Evolutionary conservation across 2,329 filamentous ascomycete species (phyloP), one percentile per base, ranked within the genome.

Genomic region (Cadophora luteo-olivacea): DNA sequence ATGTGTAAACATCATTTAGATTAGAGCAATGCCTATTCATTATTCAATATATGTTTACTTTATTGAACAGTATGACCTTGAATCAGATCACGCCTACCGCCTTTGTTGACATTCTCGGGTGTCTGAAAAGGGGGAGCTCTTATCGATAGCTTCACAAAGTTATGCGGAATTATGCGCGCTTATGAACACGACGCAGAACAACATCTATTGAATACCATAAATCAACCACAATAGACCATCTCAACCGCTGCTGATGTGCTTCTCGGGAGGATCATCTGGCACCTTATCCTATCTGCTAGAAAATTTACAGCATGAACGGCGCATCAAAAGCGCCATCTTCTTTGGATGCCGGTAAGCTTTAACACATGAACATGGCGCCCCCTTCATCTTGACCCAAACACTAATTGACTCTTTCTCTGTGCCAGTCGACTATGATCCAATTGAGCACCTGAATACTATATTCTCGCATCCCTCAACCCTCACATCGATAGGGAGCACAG

Each of bases 381-480:
- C 55, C 14, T 58, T 36, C 38, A 51, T 51, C 38, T 68, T n/a
- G 9, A 22, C 51, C 55, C 33, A 68, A 63, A 33, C 51, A 22
- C 57, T 51, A 62, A 69, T 68, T 76, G 54, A 75, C 60, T 24
- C 54, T 58, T 32, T 48, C 62, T 57, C 25, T 19, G 29, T 29
- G 33, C 41, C 72, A 92, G 90, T 86, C 80, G 90, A 97, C 80
- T 98, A 97, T 82, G 91, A 98, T 79, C 94, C 96, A 65, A 91
- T 98, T 79, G 87, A 93, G 75, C 94, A 99, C 81, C 87, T 99
- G 67, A 98, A 99, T 83, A 86, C 91, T 71, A 91, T 99, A 76
- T 99, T 99, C 84, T 90, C 93, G 62, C 93, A 97, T 76, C 92
- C 95, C 0, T 92, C 93, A 45, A 90, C 94, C 70, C 89, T 98